Base-by-base conservation (phyloP, 306 rosid genomes). In the Medicago ruthenica region DNA sequence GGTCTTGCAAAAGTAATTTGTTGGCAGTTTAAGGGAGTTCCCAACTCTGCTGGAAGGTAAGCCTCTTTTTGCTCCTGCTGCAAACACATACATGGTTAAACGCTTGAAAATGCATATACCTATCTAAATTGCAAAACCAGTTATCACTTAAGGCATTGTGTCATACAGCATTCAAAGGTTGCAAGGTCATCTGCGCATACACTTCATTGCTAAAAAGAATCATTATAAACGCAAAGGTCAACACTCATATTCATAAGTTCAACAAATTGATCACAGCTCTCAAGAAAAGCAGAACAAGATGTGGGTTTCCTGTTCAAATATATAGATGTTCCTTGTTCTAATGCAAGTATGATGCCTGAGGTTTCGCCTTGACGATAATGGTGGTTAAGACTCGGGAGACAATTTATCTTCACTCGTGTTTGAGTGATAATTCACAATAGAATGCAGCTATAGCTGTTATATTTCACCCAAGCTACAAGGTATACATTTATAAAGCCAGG, bases 31-130 rank as follows among this genome's bases (percentile, higher is more conserved):
- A 83, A 89, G 4, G 97, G 89, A 79, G 83, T 71, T 27, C 99
- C 98, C 86, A 95, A 81, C 78, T 91, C 97, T 18, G 92, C 92
- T 21, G 98, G 97, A 68, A 89, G 92, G 85, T 89, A 95, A 60
- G 91, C 91, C 61, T 95, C 98, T 81, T 95, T 95, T 85, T 92
- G 99, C 84, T 95, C 99, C 85, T 95, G 90, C 99, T 95, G 85
- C 80, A 80, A 76, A 40, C 67, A 68, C 40, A 5, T 22, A 65
- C 70, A 68, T 24, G 39, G 8, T 83, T 60, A 85, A 77, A 68
- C 61, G 17, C 71, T 24, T 76, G 31, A 73, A 4, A 77, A 51
- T 27, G 79, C 42, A 45, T 47, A 70, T 54, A 60, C 27, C 40
- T 2, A 68, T 9, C 80, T 75, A 70, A 53, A 10, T 67, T 41